Conservation (phyloP, 495 filamentous ascomycete genomes). For the Tuber brumale region DNA sequence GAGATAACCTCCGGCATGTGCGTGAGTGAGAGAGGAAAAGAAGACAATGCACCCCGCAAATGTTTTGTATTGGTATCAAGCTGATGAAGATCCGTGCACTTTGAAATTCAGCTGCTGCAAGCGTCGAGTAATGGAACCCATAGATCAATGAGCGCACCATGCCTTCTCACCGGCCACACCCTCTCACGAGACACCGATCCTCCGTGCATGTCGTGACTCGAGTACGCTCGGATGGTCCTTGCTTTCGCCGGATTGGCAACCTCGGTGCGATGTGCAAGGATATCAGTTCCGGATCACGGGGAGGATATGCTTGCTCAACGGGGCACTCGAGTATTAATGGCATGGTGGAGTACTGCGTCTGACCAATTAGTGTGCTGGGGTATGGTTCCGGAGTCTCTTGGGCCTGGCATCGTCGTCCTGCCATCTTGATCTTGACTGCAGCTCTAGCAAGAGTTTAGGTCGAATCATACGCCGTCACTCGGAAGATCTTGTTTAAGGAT, state of each 20-base stretch:
- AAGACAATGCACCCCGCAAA: not conserved
- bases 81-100: conserved; percentile 3
- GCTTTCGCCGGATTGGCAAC: not conserved
- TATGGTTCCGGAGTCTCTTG: not conserved
- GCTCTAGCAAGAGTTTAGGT: not conserved
- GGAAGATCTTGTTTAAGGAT: not conserved
- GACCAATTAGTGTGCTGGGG: not conserved
- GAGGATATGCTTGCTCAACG: not conserved
- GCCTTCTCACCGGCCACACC: not conserved
- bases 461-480: not conserved
- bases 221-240: not conserved
- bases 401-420: not conserved
- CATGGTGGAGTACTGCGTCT: not conserved
- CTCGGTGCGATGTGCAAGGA: not conserved
- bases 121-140: not conserved
- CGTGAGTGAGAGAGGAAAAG: not conserved
- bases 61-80: conserved; percentile 4
- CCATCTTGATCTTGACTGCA: not conserved
- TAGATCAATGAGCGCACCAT: not conserved
- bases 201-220: not conserved
- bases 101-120: not conserved
- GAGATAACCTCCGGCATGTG: not conserved
- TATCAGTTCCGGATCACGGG: not conserved
- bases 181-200: conserved; percentile 1
- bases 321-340: not conserved